These are phyloP conservation scores for Metschnikowia gruessii DNA, from an alignment of 805 yeast genomes.

Conservation along the genomic window DNA sequence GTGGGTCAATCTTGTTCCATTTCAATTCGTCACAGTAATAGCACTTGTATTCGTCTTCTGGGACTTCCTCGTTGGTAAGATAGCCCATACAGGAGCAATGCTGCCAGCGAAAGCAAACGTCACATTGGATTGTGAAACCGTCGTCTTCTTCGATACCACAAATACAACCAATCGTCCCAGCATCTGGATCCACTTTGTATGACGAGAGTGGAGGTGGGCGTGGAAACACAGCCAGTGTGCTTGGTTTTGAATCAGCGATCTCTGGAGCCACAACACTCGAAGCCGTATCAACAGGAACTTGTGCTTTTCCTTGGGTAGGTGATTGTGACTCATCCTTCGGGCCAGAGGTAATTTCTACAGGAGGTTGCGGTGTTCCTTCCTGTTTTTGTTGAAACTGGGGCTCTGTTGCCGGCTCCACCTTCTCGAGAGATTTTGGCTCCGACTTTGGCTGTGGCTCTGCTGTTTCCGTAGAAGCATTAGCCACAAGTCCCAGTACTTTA, in stretches of 20 bases:
- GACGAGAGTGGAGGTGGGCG: constrained; percentile 36
- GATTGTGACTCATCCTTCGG: too few species aligned
- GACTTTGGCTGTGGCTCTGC: not conserved
- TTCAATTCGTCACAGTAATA: constrained; percentile 60
- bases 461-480: too few species aligned
- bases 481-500: too few species aligned
- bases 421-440: not conserved
- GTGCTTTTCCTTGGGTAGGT: too few species aligned
- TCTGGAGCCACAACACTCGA: too few species aligned
- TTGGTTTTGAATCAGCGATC: too few species aligned
- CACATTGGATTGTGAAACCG: constrained; percentile 94
- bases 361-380: too few species aligned
- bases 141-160: constrained; percentile 87
- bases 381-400: too few species aligned
- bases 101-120: constrained; percentile 89
- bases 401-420: too few species aligned
- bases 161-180: constrained; percentile 85
- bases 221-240: not conserved
- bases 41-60: constrained; percentile 74
- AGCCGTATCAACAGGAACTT: too few species aligned
- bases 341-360: too few species aligned
- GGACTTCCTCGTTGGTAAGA: constrained; percentile 65
- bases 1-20: constrained; percentile 44
- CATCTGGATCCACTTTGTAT: constrained; percentile 72
- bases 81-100: constrained; percentile 90